Percentiles rank a stretch among this genome's conserved stretches.
Evolutionary conservation across 2,329 filamentous ascomycete genomes (phyloP).

Genomic region (Madurella fahalii): DNA sequence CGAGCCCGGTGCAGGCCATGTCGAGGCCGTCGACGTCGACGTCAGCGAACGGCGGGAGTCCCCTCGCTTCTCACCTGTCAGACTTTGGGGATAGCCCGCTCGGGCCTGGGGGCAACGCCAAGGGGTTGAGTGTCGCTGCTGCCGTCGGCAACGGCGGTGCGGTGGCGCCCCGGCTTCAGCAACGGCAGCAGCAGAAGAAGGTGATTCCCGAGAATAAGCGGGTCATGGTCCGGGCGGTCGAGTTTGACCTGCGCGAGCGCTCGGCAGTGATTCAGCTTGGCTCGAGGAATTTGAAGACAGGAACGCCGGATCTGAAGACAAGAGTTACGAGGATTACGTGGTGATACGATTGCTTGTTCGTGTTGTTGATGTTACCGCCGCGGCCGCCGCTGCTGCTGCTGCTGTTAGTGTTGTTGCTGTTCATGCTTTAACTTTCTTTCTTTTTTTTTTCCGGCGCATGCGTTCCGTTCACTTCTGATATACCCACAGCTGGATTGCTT

Average conservation of each 20-base stretch:
- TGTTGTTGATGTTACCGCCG: neutral
- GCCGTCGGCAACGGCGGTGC: no score
- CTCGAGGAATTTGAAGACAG: constrained; percentile 48
- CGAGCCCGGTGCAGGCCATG: constrained; percentile 21
- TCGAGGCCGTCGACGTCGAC: constrained; percentile 22
- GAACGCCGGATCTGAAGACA: constrained; percentile 44
- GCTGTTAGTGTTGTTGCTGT: no score
- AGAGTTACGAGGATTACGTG: constrained; percentile 45
- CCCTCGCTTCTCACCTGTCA: neutral
- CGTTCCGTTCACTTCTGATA: neutral
- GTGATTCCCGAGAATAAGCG: constrained; percentile 50
- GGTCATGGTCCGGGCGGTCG: constrained; percentile 52
- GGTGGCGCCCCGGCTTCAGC: neutral
- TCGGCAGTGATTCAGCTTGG: constrained; percentile 50
- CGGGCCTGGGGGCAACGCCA: constrained; percentile 43
- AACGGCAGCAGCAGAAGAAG: constrained; percentile 20
- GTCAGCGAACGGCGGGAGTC: neutral
- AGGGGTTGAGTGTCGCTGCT: constrained; percentile 38
- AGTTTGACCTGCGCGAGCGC: constrained; percentile 53
- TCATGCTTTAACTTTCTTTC: neutral
- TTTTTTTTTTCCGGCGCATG: neutral
- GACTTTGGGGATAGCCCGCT: constrained; percentile 36
- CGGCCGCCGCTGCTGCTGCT: no score
- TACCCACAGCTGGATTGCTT: neutral
- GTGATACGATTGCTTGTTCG: constrained; percentile 24